Percentiles rank a stretch among this genome's conserved stretches.
Conservation (phyloP, 495 filamentous ascomycete genomes). For the Xylaria bambusicola region DNA sequence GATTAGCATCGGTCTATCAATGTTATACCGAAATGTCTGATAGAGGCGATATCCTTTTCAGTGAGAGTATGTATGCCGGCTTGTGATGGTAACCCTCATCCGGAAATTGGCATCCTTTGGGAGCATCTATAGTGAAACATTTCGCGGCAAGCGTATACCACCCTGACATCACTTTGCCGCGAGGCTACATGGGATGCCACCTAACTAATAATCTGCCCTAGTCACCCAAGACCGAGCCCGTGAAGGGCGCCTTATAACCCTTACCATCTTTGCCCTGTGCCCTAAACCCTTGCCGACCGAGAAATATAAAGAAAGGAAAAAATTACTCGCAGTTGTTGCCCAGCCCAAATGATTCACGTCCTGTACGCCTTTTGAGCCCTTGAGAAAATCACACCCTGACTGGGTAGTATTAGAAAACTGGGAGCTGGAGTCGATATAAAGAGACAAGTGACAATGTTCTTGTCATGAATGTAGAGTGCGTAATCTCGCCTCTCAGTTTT, state of each 20-base stretch:
- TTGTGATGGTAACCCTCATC: neutral
- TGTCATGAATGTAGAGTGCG: neutral
- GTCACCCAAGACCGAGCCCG: conserved; percentile 9
- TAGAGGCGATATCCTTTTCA: neutral
- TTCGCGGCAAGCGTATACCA: neutral
- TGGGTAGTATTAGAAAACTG: neutral
- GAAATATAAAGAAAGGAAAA: too few relatives aligned
- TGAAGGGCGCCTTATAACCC: conserved; percentile 14
- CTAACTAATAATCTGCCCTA: conserved; percentile 11
- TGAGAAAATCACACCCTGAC: conserved; percentile 4
- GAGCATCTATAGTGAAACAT: neutral
- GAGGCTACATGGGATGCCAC: neutral
- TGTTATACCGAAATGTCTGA: neutral
- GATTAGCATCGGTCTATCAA: neutral
- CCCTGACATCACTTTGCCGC: conserved; percentile 2
- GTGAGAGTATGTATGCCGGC: neutral
- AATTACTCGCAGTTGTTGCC: conserved; percentile 15
- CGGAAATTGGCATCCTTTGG: neutral
- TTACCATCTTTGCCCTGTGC: conserved; percentile 17
- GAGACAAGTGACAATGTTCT: neutral
- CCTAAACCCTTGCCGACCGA: conserved; percentile 13
- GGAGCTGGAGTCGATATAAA: neutral
- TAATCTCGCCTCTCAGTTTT: neutral
- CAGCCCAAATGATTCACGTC: conserved; percentile 12
- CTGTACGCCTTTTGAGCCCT: conserved; percentile 16